Percentiles rank a stretch among this genome's conserved stretches.
Evolutionary conservation across 306 rosid genomes (phyloP).

Genomic region (Arachis stenosperma): DNA sequence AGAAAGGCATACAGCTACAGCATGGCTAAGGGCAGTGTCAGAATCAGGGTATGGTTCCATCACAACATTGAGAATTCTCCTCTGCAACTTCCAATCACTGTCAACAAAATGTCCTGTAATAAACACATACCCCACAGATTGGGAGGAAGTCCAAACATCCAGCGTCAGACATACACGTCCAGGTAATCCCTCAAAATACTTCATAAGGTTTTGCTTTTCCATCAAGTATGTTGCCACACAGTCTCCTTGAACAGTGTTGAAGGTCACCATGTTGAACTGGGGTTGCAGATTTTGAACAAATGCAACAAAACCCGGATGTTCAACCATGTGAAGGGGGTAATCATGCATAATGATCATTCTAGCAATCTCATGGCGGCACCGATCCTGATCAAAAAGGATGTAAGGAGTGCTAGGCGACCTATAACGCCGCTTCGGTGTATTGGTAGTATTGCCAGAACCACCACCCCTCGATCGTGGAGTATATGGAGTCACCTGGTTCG

Average conservation of each 20-base stretch:
- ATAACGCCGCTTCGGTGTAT: conserved; percentile 74
- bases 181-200: conserved; percentile 70
- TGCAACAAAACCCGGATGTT: conserved; percentile 87
- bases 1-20: conserved; percentile 86
- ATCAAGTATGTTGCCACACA: conserved; percentile 83
- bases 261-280: conserved; percentile 84
- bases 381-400: conserved; percentile 72
- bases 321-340: conserved; percentile 97
- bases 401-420: conserved; percentile 69
- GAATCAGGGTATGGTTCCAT: conserved; percentile 97
- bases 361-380: conserved; percentile 89
- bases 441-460: conserved; percentile 50
- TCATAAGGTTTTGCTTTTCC: conserved; percentile 73
- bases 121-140: conserved; percentile 86
- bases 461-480: conserved; percentile 62
- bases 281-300: conserved; percentile 94
- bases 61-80: conserved; percentile 84
- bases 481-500: conserved; percentile 56
- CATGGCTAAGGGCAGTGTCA: conserved; percentile 73
- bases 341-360: conserved; percentile 98
- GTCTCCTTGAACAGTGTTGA: conserved; percentile 93
- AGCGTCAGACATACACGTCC: conserved; percentile 89
- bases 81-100: conserved; percentile 84
- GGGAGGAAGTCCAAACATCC: conserved; percentile 80
- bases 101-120: conserved; percentile 90